phyloP scores from a whole-genome alignment of 2,329 filamentous ascomycete species.

The Fusarium azukiicola region DNA sequence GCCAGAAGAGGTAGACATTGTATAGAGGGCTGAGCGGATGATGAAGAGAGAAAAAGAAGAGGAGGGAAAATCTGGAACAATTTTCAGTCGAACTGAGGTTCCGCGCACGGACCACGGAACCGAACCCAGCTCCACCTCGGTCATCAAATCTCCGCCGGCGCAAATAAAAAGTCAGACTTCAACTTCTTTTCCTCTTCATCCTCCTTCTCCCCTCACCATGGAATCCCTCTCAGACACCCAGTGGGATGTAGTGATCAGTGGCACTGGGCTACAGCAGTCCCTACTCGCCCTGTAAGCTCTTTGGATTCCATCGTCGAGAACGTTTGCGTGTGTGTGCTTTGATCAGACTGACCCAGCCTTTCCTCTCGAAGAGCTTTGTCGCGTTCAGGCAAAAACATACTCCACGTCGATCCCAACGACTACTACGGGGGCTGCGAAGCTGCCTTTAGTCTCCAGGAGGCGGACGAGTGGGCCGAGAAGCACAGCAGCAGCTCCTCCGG shows the following conservation, averaged over 20 bases:
- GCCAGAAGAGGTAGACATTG: conserved; percentile 55
- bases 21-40: conserved; percentile 57
- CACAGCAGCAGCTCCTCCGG: conserved; percentile 51
- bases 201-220: conserved; percentile 71
- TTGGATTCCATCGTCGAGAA: conserved; percentile 58
- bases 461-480: conserved; percentile 84
- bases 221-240: conserved; percentile 86
- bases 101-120: conserved; percentile 49
- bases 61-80: conserved; percentile 54
- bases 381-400: conserved; percentile 93
- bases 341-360: conserved; percentile 58
- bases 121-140: conserved; percentile 50
- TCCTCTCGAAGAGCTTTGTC: conserved; percentile 88
- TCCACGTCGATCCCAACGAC: conserved; percentile 93
- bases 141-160: conserved; percentile 41
- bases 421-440: conserved; percentile 95
- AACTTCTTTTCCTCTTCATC: conserved; percentile 35
- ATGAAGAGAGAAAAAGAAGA: conserved; percentile 50
- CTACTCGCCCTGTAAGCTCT: conserved; percentile 87
- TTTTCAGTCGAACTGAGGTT: conserved; percentile 22
- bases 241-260: conserved; percentile 90
- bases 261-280: conserved; percentile 89
- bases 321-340: conserved; percentile 42
- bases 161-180: conserved; percentile 37
- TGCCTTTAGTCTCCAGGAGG: conserved; percentile 91